Conservation (phyloP, 176 grass and related monocot genomes). For the Poa pratensis region DNA sequence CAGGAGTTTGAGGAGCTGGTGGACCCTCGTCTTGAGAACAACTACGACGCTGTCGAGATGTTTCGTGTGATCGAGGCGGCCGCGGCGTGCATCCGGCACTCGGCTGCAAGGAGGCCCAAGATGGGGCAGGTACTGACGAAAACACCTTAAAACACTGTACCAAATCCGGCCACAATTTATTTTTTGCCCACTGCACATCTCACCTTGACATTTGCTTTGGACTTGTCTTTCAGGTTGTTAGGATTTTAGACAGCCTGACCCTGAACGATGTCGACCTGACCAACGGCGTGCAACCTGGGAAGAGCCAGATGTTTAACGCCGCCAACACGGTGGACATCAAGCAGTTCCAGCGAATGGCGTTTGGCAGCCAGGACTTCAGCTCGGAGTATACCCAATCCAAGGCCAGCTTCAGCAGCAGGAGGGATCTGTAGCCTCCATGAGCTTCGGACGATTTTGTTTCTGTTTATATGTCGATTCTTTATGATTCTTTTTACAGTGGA, state of each 20-base stretch:
- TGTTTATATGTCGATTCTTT: neutral
- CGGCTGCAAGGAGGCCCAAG: conserved; percentile 72
- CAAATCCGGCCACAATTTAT: neutral
- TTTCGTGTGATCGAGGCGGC: conserved; percentile 77
- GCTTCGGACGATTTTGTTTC: conserved; percentile 19
- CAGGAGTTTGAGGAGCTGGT: conserved; percentile 73
- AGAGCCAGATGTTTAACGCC: conserved; percentile 82
- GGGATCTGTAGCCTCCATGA: conserved; percentile 47
- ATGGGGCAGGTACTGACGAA: conserved; percentile 68
- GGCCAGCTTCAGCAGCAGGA: conserved; percentile 52
- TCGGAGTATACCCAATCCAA: conserved; percentile 64
- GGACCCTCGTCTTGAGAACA: conserved; percentile 58
- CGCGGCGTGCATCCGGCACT: conserved; percentile 88
- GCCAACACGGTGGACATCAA: conserved; percentile 74
- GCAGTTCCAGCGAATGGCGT: conserved; percentile 85
- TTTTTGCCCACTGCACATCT: neutral
- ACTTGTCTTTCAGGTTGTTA: conserved; percentile 63
- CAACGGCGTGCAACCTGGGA: conserved; percentile 81
- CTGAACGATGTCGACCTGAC: conserved; percentile 79
- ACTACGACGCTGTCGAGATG: conserved; percentile 79
- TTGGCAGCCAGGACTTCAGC: conserved; percentile 90
- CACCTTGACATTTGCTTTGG: neutral
- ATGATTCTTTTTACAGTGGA: neutral
- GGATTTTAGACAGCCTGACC: conserved; percentile 71
- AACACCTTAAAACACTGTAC: neutral